Evolutionary conservation across 2,329 filamentous ascomycete genomes (phyloP), one percentile per base, ranked within the genome.

Genomic region (Coleophoma crateriformis): DNA sequence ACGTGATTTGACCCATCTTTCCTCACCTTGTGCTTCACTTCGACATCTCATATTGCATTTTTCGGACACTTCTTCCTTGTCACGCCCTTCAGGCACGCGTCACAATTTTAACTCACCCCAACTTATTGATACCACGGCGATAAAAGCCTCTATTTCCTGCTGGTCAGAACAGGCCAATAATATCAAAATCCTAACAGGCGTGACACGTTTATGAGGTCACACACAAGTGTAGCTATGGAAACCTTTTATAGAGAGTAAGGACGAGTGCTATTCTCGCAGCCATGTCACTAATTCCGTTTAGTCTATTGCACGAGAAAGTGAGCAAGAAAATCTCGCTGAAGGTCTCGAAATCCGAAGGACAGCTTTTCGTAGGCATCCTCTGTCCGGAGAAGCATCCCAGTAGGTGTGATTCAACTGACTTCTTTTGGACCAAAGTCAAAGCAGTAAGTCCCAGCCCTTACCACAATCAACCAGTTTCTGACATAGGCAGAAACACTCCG

Each of bases 281-380:
- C 12, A 44, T 32, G 15, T 44, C 15, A 14, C 20, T 44, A 33
- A 38, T 38, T 14, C 35, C 15, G 4, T n/a, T n/a, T 33, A 44
- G 41, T 33, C 27, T 44, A n/a, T 27, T 44, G 15, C 41, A 44
- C 27, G 41, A 44, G 41, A 44, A 44, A 44, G 41, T 44, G 41
- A 44, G 22, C 41, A n/a, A n/a, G 15, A 44, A 44, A 27, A 44
- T 44, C 20, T 44, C 41, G 15, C n/a, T 44, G 27, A 44, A 44
- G 27, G 41, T 27, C 12, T 27, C 41, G 10, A 44, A 44, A 27
- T 11, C 20, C 8, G 20, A 44, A 15, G 41, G 41, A n/a, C 20
- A 44, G 15, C 15, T 44, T 27, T 44, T 44, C n/a, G 41, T 44
- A 32, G 41, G 19, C 27, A 27, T 44, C n/a, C 27, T 44, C 15